These are phyloP conservation scores for Tillandsia leiboldiana DNA, from an alignment of 176 grass and related monocot species.

Conservation along the genomic window DNA sequence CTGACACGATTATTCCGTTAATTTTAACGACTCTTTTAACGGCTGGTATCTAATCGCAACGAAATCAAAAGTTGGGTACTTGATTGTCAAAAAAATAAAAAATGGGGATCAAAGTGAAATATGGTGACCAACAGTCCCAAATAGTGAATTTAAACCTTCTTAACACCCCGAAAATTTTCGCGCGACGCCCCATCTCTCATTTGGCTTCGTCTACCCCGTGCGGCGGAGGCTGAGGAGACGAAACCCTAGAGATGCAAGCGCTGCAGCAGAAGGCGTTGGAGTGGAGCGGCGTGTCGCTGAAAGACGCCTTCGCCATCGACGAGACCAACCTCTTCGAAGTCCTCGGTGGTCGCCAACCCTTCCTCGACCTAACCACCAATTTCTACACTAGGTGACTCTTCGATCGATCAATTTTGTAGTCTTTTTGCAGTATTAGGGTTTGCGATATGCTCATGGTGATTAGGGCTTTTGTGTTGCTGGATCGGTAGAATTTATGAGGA, in stretches of 20 bases:
- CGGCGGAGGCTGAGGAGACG: not conserved
- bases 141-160: too few relatives aligned
- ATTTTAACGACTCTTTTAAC: too few relatives aligned
- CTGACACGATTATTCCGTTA: too few relatives aligned
- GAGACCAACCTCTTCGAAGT: conserved; percentile 64
- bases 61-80: too few relatives aligned
- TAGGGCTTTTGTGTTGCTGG: not conserved
- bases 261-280: conserved; percentile 92
- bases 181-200: too few relatives aligned
- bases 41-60: too few relatives aligned
- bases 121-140: too few relatives aligned
- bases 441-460: not conserved
- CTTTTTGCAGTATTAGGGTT: not conserved
- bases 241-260: conserved; percentile 41
- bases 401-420: not conserved
- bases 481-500: conserved; percentile 61
- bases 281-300: conserved; percentile 32
- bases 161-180: too few relatives aligned
- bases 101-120: too few relatives aligned
- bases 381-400: conserved; percentile 73
- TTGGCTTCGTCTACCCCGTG: too few relatives aligned
- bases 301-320: conserved; percentile 1
- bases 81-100: too few relatives aligned
- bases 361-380: conserved; percentile 83
- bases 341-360: conserved; percentile 79